Base-by-base conservation (phyloP, 768 basidiomycete genomes). In the Lyophyllum semitale region DNA sequence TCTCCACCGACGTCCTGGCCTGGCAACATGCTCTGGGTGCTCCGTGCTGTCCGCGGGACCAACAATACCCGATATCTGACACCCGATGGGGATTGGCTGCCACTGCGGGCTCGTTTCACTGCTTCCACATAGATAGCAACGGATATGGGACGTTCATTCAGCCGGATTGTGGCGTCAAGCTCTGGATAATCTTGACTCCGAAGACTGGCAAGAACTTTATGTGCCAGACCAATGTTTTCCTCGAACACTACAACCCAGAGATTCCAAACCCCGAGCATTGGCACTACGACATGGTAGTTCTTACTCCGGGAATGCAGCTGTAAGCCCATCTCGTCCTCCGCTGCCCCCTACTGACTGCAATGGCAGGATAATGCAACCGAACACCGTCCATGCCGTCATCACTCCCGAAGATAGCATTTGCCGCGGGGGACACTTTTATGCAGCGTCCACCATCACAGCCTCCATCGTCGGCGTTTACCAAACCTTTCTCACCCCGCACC, bases 391-490 rank as follows among this genome's bases (percentile, higher is more conserved):
- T 47, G 27, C 44, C 18, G 60, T 63, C 0, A 13, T 53, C 4
- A 61, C 51, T 0, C 51, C 53, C 0, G n/a, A 25, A 13, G 17
- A 35, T 13, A n/a, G 60, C 25, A 59, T 61, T 15, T 55, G 50
- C 41, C 20, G 32, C 30, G 62, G 62, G 3, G 59, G 54, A 0
- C 62, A 61, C 42, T 63, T 45, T 32, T 54, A 56, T 30, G 4
- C 47, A 5, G 33, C 48, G 2, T 37, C 44, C 7, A 59, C 60
- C 1, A 46, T 63, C 3, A 22, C 12, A 7, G 53, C 48, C 18
- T 44, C 51, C 2, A 30, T 44, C 26, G 29, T 11, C 13, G 47
- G 45, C 0, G 22, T 48, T 2, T 51, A 33, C n/a, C 37, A 51
- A 15, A 51, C 38, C n/a, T 51, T 51, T 32, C 7, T 23, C 4